Base-by-base conservation (phyloP, 2,329 filamentous ascomycete genomes). In the Tolypocladium amazonense region DNA sequence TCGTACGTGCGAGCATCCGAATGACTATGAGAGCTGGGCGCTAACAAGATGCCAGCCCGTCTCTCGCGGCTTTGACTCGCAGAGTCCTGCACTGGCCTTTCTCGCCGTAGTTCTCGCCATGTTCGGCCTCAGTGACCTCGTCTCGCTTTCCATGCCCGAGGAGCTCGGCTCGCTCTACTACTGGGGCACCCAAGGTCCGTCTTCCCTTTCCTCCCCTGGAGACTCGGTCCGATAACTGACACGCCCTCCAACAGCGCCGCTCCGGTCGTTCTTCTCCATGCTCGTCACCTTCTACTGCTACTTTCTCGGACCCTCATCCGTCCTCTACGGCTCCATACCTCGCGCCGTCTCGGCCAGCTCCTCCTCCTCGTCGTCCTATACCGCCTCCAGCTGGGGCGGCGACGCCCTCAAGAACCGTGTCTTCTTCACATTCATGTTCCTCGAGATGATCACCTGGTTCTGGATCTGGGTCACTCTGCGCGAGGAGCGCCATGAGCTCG, bases 391-490 rank as follows among this genome's bases (percentile, higher is more conserved):
- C 69, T 81, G 73, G 80, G 85, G 75, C 63, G 79, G 84, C 56
- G 87, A 92, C 63, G 82, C 83, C 30, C 73, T 96, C 67, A 91
- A 92, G 77, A 96, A 95, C 71, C 84, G 90, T 57, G 77, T 96
- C 47, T 84, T 96, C 47, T 95, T 97, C 70, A 86, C 88, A 0
- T 94, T 91, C 74, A 86, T 85, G 11, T 94, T 96, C 68, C 70
- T 96, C 69, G 92, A 97, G 77, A 84, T 90, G 71, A 79, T 90
- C 65, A 82, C 83, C 62, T 96, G 92, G 90, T 92, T 96, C 73
- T 96, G 92, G 92, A 85, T 84, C 30, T 90, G 86, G 80, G 79
- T 87, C 37, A 88, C 84, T 5, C 72, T 91, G 66, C 78, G 84
- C 58, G 88, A 91, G 68, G 88, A 91, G 76, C 69, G 75, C n/a